phyloP scores from a whole-genome alignment of 805 yeast genomes.

The Cyberlindnera japonica region DNA sequence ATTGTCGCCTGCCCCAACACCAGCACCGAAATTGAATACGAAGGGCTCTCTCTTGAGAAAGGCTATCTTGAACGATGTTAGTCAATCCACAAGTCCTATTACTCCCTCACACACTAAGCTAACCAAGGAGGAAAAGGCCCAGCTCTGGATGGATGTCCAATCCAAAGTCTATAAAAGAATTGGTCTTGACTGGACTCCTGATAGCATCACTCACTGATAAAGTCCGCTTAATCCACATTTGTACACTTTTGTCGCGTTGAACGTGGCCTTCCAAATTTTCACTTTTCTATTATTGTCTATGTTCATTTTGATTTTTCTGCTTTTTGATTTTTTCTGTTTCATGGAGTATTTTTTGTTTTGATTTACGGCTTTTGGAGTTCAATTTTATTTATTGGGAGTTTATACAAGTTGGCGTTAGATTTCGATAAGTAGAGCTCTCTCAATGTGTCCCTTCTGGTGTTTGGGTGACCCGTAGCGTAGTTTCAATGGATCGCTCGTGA shows the following conservation, averaged over 20 bases:
- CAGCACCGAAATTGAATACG: slow-evolving; percentile 5
- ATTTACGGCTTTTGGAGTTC: background rate
- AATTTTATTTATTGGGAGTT: too few relatives aligned
- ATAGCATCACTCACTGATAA: slow-evolving; percentile 26
- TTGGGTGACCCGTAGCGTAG: too few relatives aligned
- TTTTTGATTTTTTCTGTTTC: slow-evolving; percentile 1
- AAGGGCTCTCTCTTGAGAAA: slow-evolving; percentile 28
- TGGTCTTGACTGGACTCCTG: slow-evolving; percentile 59
- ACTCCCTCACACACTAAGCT: slow-evolving; percentile 24
- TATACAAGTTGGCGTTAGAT: too few relatives aligned
- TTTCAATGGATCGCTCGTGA: too few relatives aligned
- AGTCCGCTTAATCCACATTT: too few relatives aligned
- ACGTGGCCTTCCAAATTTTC: too few relatives aligned
- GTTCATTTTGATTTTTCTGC: background rate
- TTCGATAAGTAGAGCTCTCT: too few relatives aligned
- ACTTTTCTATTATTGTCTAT: background rate
- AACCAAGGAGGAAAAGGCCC: slow-evolving; percentile 52
- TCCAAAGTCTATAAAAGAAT: slow-evolving; percentile 51
- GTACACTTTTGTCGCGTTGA: too few relatives aligned
- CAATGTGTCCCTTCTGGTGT: too few relatives aligned
- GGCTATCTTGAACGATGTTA: slow-evolving; percentile 31
- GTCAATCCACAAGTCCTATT: slow-evolving; percentile 12
- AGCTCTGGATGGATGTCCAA: slow-evolving; percentile 65
- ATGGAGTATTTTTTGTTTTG: background rate
- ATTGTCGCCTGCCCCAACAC: too few relatives aligned